These are phyloP conservation scores for Maudiozyma barnettii DNA, from an alignment of 805 yeast species.

Conservation along the genomic window DNA sequence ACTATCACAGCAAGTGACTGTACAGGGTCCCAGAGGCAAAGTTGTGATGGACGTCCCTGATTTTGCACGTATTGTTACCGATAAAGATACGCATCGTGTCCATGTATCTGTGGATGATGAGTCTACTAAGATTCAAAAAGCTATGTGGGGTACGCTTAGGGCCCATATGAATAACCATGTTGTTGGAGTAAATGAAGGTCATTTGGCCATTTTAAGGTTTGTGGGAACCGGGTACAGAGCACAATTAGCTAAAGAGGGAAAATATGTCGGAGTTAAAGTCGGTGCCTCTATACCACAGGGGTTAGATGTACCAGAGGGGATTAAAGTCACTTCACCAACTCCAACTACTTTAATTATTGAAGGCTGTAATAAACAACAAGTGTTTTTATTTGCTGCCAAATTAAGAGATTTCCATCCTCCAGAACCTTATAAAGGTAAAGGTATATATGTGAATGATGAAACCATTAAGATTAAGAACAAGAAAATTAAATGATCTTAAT, in stretches of 20 bases:
- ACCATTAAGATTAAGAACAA: slow-evolving; percentile 83
- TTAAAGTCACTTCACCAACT: slow-evolving; percentile 66
- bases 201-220: slow-evolving; percentile 72
- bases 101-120: slow-evolving; percentile 50
- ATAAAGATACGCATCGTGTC: slow-evolving; percentile 29
- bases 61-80: slow-evolving; percentile 41
- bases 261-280: slow-evolving; percentile 65
- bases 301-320: slow-evolving; percentile 64
- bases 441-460: slow-evolving; percentile 86
- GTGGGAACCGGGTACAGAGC: slow-evolving; percentile 98
- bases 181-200: slow-evolving; percentile 89
- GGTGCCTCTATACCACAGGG: slow-evolving; percentile 81
- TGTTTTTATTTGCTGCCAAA: slow-evolving; percentile 78
- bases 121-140: slow-evolving; percentile 54
- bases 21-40: slow-evolving; percentile 72
- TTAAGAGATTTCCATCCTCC: slow-evolving; percentile 86
- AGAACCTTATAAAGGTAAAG: slow-evolving; percentile 98
- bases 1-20: slow-evolving; percentile 47
- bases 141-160: slow-evolving; percentile 94
- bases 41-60: slow-evolving; percentile 60
- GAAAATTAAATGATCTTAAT: slow-evolving; percentile 62
- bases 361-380: slow-evolving; percentile 82
- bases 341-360: slow-evolving; percentile 81
- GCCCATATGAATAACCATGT: slow-evolving; percentile 68
- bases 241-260: slow-evolving; percentile 48